Conservation (phyloP, 2,329 filamentous ascomycete genomes). For the Akanthomyces uredinophilus region DNA sequence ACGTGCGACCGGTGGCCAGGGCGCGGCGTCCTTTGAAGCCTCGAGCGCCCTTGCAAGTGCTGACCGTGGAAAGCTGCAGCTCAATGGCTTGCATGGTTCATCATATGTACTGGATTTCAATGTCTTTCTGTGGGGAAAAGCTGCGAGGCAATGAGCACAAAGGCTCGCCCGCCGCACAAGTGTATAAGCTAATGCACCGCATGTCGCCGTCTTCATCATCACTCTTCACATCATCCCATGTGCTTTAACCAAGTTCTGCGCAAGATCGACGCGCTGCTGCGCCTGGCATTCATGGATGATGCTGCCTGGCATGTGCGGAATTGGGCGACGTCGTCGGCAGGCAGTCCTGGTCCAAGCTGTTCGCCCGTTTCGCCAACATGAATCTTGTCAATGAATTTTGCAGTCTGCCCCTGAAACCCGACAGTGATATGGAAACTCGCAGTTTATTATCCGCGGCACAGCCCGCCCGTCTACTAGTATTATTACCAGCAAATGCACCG, state of each 20-base stretch:
- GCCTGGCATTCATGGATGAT: neutral
- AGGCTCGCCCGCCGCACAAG: neutral
- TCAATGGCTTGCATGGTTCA: neutral
- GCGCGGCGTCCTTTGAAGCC: neutral
- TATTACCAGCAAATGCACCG: too few relatives aligned
- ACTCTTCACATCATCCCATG: neutral
- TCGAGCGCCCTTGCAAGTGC: constrained; percentile 2
- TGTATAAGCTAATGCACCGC: neutral
- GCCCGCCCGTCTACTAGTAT: too few relatives aligned
- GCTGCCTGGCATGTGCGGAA: neutral
- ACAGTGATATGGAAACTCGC: too few relatives aligned
- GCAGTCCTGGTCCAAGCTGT: neutral
- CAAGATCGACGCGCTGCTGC: neutral
- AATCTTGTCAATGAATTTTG: neutral
- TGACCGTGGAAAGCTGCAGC: neutral
- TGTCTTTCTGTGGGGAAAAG: neutral
- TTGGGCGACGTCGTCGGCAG: neutral
- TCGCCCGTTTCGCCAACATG: neutral
- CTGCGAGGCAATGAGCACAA: neutral
- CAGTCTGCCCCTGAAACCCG: neutral
- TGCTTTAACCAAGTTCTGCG: too few relatives aligned
- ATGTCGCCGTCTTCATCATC: neutral
- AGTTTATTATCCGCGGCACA: neutral
- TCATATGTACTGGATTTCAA: neutral
- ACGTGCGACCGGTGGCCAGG: neutral